phyloP scores from a whole-genome alignment of 768 basidiomycete genomes.

The Leccinellum luteum region DNA sequence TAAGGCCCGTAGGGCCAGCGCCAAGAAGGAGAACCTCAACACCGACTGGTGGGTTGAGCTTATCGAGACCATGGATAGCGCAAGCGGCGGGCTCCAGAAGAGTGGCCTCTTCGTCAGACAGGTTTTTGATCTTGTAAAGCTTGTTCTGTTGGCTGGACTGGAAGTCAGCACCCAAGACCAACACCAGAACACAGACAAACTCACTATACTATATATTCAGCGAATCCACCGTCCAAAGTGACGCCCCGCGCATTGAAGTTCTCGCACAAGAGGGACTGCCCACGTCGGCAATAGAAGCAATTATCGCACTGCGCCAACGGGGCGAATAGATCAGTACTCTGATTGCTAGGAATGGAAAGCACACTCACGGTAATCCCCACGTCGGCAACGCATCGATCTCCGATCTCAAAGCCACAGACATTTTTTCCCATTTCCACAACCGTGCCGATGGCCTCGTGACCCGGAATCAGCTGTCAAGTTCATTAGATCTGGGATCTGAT shows the following conservation, averaged over 20 bases:
- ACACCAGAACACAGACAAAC: conserved; percentile 19
- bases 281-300: conserved; percentile 87
- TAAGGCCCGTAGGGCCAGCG: conserved; percentile 91
- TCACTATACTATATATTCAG: conserved; percentile 84
- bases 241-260: conserved; percentile 81
- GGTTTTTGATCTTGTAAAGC: conserved; percentile 84
- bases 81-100: conserved; percentile 89
- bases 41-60: conserved; percentile 78
- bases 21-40: conserved; percentile 83
- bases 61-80: conserved; percentile 90
- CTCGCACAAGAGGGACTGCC: conserved; percentile 81
- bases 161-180: background rate
- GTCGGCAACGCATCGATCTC: conserved; percentile 85
- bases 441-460: conserved; percentile 72
- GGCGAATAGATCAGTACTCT: conserved; percentile 3
- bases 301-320: conserved; percentile 57
- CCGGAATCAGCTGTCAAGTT: conserved; percentile 58
- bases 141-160: conserved; percentile 60
- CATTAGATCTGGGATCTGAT: conserved; percentile 14
- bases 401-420: conserved; percentile 70
- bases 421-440: conserved; percentile 76
- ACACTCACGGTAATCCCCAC: conserved; percentile 62
- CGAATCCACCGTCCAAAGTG: conserved; percentile 81
- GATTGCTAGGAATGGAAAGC: background rate
- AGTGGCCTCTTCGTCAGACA: conserved; percentile 84